Conservation (phyloP, 2,329 filamentous ascomycete species). For the Penicillium sp. region DNA sequence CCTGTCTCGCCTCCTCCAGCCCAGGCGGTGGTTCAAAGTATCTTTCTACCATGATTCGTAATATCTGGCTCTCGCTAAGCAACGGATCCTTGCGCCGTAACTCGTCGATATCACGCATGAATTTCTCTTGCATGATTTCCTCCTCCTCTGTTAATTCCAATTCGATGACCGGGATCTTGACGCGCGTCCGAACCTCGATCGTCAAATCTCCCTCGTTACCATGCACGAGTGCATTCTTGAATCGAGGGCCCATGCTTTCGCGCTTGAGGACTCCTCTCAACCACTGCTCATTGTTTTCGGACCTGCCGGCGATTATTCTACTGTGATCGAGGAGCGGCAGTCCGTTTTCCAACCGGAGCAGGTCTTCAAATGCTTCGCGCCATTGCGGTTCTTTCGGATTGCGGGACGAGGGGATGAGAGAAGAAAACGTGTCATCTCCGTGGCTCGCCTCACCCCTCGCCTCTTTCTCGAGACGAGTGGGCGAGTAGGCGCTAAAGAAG, state of each 20-base stretch:
- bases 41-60: too few species aligned
- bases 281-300: conserved; percentile 36
- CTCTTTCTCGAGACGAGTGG: conserved; percentile 48
- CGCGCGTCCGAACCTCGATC: conserved; percentile 10
- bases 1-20: too few species aligned
- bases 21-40: too few species aligned
- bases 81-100: too few species aligned
- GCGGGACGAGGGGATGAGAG: conserved; percentile 31
- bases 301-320: conserved; percentile 16
- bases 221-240: conserved; percentile 27
- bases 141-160: too few species aligned
- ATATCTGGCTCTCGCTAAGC: too few species aligned
- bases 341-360: conserved; percentile 46
- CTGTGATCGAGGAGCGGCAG: conserved; percentile 37
- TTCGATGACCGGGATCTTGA: too few species aligned
- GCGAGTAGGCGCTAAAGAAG: conserved; percentile 50
- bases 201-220: conserved; percentile 20
- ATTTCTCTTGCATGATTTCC: too few species aligned
- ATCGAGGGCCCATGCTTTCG: conserved; percentile 38
- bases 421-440: conserved; percentile 28
- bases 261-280: conserved; percentile 35
- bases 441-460: conserved; percentile 23
- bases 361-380: conserved; percentile 56
- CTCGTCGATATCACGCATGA: too few species aligned
- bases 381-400: conserved; percentile 40